phyloP scores from a whole-genome alignment of 164 flowering plant genomes.

The Buxus sempervirens region DNA sequence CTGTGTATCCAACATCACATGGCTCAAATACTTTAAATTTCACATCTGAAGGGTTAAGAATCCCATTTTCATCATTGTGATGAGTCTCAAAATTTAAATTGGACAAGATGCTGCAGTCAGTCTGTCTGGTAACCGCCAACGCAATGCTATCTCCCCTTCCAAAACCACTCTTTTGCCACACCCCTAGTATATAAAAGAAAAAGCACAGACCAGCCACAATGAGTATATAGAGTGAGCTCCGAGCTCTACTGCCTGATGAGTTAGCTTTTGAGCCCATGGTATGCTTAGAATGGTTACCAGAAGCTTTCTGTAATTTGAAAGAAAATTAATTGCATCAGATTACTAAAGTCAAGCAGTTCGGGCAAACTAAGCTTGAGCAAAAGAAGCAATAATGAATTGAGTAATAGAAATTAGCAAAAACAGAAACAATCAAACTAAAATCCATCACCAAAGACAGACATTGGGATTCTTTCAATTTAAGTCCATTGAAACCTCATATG shows the following conservation, averaged over 20 bases:
- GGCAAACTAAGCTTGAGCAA: neutral
- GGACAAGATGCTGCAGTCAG: conserved; percentile 53
- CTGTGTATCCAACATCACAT: conserved; percentile 60
- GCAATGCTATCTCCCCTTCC: conserved; percentile 84
- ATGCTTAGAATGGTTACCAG: conserved; percentile 8
- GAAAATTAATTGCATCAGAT: neutral
- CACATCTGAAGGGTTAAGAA: conserved; percentile 40
- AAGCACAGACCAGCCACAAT: conserved; percentile 69
- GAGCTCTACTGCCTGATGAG: conserved; percentile 38
- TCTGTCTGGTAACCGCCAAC: conserved; percentile 45
- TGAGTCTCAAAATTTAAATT: conserved; percentile 69
- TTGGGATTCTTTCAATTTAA: neutral
- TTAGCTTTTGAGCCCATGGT: conserved; percentile 62
- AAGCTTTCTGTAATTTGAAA: conserved; percentile 11
- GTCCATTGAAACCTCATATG: neutral
- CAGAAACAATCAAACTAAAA: neutral
- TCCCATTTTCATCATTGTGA: conserved; percentile 44
- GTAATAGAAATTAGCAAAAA: neutral
- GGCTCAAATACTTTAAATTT: conserved; percentile 48
- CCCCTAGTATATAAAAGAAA: conserved; percentile 82
- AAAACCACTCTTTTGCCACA: conserved; percentile 93
- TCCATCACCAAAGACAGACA: neutral
- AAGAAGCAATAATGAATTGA: too few species aligned
- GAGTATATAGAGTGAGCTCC: conserved; percentile 62
- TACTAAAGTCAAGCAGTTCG: neutral